Base-by-base conservation (phyloP, 2,329 filamentous ascomycete species). In the Aquanectria penicillioides region DNA sequence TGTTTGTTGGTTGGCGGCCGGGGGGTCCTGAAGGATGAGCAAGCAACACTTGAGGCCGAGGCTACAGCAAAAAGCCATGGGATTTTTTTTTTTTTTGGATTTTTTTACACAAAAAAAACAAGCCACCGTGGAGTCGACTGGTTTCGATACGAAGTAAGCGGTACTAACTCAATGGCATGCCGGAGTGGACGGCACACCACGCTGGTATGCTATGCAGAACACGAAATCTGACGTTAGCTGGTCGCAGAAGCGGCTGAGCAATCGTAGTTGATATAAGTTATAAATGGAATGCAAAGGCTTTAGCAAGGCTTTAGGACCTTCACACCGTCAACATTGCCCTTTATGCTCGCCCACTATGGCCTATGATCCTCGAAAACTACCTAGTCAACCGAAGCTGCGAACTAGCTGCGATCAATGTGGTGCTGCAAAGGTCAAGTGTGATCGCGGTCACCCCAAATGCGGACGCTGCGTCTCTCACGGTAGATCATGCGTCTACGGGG, bases 401-500 rank as follows among this genome's bases (percentile, higher is more conserved):
- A 44, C 50, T 29, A 44, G 38, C 31, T 53, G 50, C 22, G 50
- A 53, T 18, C 38, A 44, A 44, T 53, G 50, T 31, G 50, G 50
- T 17, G 17, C 50, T 7, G 38, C 50, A 22, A 53, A 53, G 50
- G 50, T 53, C 11, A 46, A 41, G 37, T 53, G 50, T 20, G 50
- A 53, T 25, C 41, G 50, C 6, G 41, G 17, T 17, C 50, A 53
- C 23, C 50, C 50, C 5, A 40, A 44, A 22, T 53, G 50, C 29
- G 40, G 23, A 26, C 50, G 50, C 12, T 53, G 50, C 40, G 50
- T 44, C 29, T 44, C 38, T 23, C 50, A 44, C 31, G 50, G 50
- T 17, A 18, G 38, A 33, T n/a, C 38, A 12, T 53, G 50, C 33
- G 50, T 53, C 38, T 53, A 53, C 29, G 50, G 50, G 26, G 29